phyloP scores from a whole-genome alignment of 202 grass and related monocot species.

The Eragrostis tef region DNA sequence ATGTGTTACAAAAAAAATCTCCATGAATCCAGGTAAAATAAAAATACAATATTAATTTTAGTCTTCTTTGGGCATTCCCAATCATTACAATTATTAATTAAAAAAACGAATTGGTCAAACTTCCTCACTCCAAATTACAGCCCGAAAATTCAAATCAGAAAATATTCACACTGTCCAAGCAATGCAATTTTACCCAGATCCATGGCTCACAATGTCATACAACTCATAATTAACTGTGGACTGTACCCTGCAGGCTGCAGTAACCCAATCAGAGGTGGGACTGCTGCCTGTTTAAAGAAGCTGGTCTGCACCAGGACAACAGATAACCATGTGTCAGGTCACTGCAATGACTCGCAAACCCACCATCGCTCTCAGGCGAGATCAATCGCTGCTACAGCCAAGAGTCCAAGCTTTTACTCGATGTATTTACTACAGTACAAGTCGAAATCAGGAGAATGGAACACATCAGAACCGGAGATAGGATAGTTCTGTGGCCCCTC shows the following conservation, averaged over 20 bases:
- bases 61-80: background rate
- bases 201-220: conserved; percentile 6
- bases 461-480: background rate
- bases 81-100: background rate
- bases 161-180: background rate
- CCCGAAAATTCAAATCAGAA: background rate
- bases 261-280: background rate
- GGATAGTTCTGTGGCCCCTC: background rate
- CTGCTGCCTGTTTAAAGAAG: conserved; percentile 23
- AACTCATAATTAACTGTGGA: background rate
- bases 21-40: background rate
- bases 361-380: background rate
- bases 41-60: conserved; percentile 19
- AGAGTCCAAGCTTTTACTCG: background rate
- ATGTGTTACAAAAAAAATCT: conserved; percentile 10
- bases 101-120: background rate
- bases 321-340: conserved; percentile 28
- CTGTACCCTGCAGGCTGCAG: conserved; percentile 9
- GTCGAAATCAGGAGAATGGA: background rate
- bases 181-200: background rate
- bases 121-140: background rate
- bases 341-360: background rate
- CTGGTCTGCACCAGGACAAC: conserved; percentile 5
- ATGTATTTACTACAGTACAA: conserved; percentile 7
- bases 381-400: background rate